Percentiles rank a stretch among this genome's conserved stretches.
phyloP scores from a whole-genome alignment of 139 green algal species.

The Trebouxia sp. region DNA sequence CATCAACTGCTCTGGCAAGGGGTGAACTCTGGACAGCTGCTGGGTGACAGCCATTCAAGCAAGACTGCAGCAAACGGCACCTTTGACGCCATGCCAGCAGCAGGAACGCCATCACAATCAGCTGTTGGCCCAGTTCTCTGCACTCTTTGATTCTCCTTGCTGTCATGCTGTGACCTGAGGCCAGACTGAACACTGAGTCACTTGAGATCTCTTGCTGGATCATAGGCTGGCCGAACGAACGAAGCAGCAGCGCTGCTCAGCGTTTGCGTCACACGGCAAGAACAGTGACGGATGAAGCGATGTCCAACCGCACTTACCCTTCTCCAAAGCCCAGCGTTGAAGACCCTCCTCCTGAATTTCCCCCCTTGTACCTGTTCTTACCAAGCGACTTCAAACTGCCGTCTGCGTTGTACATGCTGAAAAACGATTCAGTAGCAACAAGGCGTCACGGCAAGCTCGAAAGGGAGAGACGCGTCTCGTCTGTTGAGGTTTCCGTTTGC shows the following conservation, averaged over 20 bases:
- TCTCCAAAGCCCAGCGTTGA: background rate
- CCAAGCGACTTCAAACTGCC: constrained; percentile 7
- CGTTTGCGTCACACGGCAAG: too few species aligned
- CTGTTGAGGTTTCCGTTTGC: too few species aligned
- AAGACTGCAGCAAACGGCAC: background rate
- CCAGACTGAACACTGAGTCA: background rate
- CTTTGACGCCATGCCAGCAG: constrained; percentile 13
- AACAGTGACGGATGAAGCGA: too few species aligned
- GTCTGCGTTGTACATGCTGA: constrained; percentile 23
- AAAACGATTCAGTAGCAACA: background rate
- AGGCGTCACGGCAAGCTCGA: too few species aligned
- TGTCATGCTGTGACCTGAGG: background rate
- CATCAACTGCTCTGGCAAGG: too few species aligned
- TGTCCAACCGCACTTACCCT: background rate
- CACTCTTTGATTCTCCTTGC: constrained; percentile 4
- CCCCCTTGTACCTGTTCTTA: constrained; percentile 19
- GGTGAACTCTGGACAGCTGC: too few species aligned
- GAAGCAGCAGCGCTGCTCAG: background rate
- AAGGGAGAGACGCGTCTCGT: too few species aligned
- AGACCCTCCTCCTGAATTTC: constrained; percentile 14
- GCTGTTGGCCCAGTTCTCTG: background rate
- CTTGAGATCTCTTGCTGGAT: background rate
- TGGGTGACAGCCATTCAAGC: too few species aligned
- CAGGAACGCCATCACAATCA: background rate
- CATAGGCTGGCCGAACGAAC: background rate